These are phyloP conservation scores for Stemphylium vesicarium DNA, from an alignment of 2,329 filamentous ascomycete species.

Conservation along the genomic window DNA sequence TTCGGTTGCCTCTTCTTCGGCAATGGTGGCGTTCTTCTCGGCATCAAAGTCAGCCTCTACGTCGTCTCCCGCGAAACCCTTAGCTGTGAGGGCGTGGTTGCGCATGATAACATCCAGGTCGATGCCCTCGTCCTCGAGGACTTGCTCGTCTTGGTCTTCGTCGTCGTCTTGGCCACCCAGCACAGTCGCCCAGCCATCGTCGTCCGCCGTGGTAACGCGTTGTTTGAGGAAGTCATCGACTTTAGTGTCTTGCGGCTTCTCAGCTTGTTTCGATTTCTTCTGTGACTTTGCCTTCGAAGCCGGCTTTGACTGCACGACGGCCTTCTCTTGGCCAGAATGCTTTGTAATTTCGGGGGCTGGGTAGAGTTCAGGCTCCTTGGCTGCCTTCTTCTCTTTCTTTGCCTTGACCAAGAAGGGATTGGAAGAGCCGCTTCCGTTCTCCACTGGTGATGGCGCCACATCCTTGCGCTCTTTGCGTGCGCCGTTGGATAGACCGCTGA, in stretches of 20 bases:
- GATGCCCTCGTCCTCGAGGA: slow-evolving; percentile 50
- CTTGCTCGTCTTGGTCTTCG: slow-evolving; percentile 30
- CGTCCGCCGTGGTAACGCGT: slow-evolving; percentile 44
- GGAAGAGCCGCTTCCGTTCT: slow-evolving; percentile 14
- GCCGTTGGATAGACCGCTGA: slow-evolving; percentile 21
- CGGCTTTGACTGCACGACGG: slow-evolving; percentile 22
- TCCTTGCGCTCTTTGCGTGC: slow-evolving; percentile 17
- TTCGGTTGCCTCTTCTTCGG: slow-evolving; percentile 82
- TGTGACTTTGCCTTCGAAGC: slow-evolving; percentile 25
- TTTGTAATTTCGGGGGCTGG: slow-evolving; percentile 15
- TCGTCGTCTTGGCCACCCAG: slow-evolving; percentile 45
- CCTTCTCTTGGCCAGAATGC: slow-evolving; percentile 1
- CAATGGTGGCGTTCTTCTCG: slow-evolving; percentile 75
- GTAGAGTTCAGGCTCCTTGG: slow-evolving; percentile 21
- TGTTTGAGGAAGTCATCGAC: slow-evolving; percentile 41
- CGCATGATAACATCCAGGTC: slow-evolving; percentile 52
- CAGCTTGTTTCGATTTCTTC: slow-evolving; percentile 21
- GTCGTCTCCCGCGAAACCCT: slow-evolving; percentile 86
- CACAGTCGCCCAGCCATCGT: slow-evolving; percentile 55
- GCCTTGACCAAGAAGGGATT: slow-evolving; percentile 46
- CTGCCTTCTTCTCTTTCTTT: slow-evolving; percentile 35
- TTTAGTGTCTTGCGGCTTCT: slow-evolving; percentile 17
- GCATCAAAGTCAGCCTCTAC: slow-evolving; percentile 79
- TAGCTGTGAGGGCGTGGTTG: slow-evolving; percentile 73
- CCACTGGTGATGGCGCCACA: slow-evolving; percentile 1